Conservation (phyloP, 164 flowering plant species). For the Platanus orientalis region DNA sequence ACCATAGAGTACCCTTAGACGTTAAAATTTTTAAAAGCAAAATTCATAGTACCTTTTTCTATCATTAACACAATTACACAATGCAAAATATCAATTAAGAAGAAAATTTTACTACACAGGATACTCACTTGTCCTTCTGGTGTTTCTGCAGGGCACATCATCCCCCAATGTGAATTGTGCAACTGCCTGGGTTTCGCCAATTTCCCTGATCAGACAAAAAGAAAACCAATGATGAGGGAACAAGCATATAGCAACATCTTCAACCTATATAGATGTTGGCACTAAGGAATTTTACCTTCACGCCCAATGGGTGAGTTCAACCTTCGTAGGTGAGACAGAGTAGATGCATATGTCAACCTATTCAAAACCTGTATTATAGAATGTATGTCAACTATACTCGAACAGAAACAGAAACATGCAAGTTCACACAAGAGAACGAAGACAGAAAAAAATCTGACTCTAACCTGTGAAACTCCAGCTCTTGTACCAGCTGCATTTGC, state of each 20-base stretch:
- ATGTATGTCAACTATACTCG: background rate
- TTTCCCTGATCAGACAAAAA: slow-evolving; percentile 54
- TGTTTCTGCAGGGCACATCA: slow-evolving; percentile 99
- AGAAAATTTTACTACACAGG: background rate
- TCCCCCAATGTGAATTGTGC: slow-evolving; percentile 99
- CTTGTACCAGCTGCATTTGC: slow-evolving; percentile 99
- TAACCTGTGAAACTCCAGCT: slow-evolving; percentile 98
- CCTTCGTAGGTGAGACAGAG: slow-evolving; percentile 89
- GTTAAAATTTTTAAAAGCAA: background rate
- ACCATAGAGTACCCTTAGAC: background rate
- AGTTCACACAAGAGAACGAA: background rate
- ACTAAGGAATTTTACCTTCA: slow-evolving; percentile 55
- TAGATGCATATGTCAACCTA: slow-evolving; percentile 93
- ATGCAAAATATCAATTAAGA: background rate
- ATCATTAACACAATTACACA: background rate
- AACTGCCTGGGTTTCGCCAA: slow-evolving; percentile 96
- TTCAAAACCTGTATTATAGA: slow-evolving; percentile 61
- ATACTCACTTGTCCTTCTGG: slow-evolving; percentile 90
- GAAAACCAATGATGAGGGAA: background rate
- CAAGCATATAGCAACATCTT: background rate
- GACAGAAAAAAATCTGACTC: background rate
- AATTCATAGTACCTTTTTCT: background rate
- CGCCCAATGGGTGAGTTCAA: slow-evolving; percentile 98
- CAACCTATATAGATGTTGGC: background rate
- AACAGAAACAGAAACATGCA: background rate